Evolutionary conservation across 768 basidiomycete species (phyloP), one percentile per base, ranked within the genome.

Genomic region (Lentinula lateritia): DNA sequence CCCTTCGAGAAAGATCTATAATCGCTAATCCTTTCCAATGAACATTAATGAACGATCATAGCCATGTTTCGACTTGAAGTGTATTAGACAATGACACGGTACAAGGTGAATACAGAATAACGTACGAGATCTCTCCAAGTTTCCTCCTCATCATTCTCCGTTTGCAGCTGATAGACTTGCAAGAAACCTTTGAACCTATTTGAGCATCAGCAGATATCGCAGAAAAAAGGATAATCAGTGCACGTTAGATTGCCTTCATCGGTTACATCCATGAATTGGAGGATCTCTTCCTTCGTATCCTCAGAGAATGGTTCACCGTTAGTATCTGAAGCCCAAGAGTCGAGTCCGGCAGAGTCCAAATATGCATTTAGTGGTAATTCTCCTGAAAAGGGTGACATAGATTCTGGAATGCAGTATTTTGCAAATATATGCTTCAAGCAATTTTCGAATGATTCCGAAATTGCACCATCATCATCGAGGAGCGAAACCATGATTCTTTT

Each of bases 161-260:
- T 91, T 70, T 93, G 92, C n/a, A 92, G 74, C 66, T 90, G 88
- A 68, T 92, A 93, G 59, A 93, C 83, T 69, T 92, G 89, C 69
- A 91, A 69, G 68, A 93, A 92, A 1, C 91, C 90, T 69, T 87
- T 87, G 69, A 90, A 84, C 16, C 90, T 92, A 55, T 36, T 28
- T 20, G 18, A 10, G 32, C 9, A 32, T 41, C 23, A 32, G 39
- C 3, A 9, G 7, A 23, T 34, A 43, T 28, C 18, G 23, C 38
- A 39, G 23, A 15, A 28, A 8, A 23, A 34, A 23, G 8, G 7
- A 15, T 8, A 20, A n/a, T 15, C 18, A 41, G 18, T 48, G 9
- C 38, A 92, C 90, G 90, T 92, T 60, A 93, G 76, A 64, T 81
- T 75, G 10, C 89, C 88, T 46, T 86, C 83, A 42, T 86, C 87